Conservation (phyloP, 768 basidiomycete genomes). For the Suillus placidus region DNA sequence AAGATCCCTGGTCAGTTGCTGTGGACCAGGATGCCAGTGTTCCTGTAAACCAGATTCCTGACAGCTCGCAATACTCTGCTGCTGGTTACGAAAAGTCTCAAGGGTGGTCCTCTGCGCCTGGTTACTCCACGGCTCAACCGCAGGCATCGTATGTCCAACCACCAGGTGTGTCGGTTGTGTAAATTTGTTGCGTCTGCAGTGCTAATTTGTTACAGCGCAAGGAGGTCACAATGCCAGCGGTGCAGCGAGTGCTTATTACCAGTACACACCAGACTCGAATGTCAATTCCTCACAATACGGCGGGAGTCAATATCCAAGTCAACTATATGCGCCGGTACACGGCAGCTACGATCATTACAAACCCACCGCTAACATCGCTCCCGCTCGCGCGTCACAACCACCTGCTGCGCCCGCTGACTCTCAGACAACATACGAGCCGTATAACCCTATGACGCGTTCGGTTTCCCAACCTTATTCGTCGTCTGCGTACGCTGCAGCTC, state of each 20-base stretch:
- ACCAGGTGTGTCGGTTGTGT: constrained; percentile 26
- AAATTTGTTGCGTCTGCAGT: constrained; percentile 8
- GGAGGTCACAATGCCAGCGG: constrained; percentile 15
- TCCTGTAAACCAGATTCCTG: constrained; percentile 19
- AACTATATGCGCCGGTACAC: constrained; percentile 17
- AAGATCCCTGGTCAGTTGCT: constrained; percentile 31
- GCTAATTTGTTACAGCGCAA: constrained; percentile 11
- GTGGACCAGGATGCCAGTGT: constrained; percentile 19
- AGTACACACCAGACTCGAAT: constrained; percentile 27
- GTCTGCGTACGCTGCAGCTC: constrained; percentile 15
- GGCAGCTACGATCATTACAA: constrained; percentile 41
- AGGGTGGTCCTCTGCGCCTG: constrained; percentile 34
- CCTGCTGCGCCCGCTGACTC: constrained; percentile 21
- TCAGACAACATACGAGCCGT: constrained; percentile 33
- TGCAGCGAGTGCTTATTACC: constrained; percentile 23
- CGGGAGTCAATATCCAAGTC: constrained; percentile 20
- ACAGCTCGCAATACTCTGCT: constrained; percentile 19
- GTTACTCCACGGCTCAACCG: constrained; percentile 29
- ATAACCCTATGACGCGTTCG: constrained; percentile 27
- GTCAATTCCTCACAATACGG: constrained; percentile 20
- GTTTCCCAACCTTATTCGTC: constrained; percentile 29
- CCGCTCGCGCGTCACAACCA: constrained; percentile 26
- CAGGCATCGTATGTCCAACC: constrained; percentile 20
- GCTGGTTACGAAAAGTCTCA: constrained; percentile 33
- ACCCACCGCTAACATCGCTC: constrained; percentile 27